These are phyloP conservation scores for Coriolopsis trogii DNA, from an alignment of 1,284 basidiomycete genomes.

Conservation along the genomic window DNA sequence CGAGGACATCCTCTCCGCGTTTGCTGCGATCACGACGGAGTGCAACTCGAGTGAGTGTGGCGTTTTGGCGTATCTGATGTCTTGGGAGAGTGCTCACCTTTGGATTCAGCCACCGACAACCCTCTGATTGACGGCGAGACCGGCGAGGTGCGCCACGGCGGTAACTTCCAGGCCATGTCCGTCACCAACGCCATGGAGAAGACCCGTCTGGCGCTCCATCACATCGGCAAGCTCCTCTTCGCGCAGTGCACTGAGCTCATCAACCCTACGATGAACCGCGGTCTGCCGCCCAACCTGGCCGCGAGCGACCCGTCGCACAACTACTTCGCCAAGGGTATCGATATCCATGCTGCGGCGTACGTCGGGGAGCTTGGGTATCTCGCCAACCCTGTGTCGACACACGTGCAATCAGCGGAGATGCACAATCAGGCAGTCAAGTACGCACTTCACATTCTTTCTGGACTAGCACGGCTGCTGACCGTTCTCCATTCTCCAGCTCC, in stretches of 20 bases:
- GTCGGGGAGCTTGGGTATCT: conserved; percentile 81
- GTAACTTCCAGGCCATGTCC: conserved; percentile 88
- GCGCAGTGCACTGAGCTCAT: conserved; percentile 83
- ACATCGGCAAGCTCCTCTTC: conserved; percentile 84
- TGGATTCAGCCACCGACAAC: conserved; percentile 67
- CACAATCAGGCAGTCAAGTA: conserved; percentile 88
- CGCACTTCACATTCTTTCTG: conserved; percentile 30
- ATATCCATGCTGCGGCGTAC: conserved; percentile 84
- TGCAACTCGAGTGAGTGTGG: conserved; percentile 79
- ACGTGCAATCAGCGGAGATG: conserved; percentile 86
- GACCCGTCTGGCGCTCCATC: conserved; percentile 78
- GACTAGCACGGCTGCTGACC: conserved; percentile 7
- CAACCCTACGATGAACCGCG: conserved; percentile 83
- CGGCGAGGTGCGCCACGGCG: conserved; percentile 76
- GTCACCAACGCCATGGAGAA: conserved; percentile 90
- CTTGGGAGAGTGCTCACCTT: conserved; percentile 10
- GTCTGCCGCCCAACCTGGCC: conserved; percentile 80
- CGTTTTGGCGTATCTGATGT: no score
- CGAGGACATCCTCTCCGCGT: conserved; percentile 75
- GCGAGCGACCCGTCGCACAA: conserved; percentile 82
- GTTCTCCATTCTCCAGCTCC: conserved; percentile 62
- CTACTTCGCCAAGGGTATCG: conserved; percentile 85
- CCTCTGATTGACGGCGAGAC: conserved; percentile 72
- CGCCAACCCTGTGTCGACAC: conserved; percentile 84
- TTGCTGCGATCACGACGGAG: conserved; percentile 70